Conservation (phyloP, 129 eudicot species). For the Centaurea solstitialis region DNA sequence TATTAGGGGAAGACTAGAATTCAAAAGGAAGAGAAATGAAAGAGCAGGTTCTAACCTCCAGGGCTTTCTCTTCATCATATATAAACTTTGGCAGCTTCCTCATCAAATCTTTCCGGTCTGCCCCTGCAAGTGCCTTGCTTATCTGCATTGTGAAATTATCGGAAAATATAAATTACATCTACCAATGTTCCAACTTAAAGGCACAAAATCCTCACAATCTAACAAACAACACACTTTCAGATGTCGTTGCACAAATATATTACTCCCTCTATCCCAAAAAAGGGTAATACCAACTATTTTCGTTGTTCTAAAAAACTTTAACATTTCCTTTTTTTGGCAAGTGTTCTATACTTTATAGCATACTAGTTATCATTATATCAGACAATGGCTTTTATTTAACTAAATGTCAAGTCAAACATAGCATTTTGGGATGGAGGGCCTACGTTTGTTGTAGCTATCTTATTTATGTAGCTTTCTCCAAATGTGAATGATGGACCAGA, state of each 20-base stretch:
- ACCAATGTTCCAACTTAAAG: neutral
- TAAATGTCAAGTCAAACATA: neutral
- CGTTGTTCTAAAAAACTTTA: neutral
- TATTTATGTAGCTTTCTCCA: too few relatives aligned
- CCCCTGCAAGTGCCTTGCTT: slow-evolving; percentile 68
- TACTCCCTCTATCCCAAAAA: neutral
- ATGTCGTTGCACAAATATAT: neutral
- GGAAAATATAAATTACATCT: neutral
- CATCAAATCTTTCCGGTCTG: slow-evolving; percentile 69
- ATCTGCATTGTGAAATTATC: slow-evolving; percentile 38
- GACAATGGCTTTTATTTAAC: neutral
- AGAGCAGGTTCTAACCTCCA: slow-evolving; percentile 45
- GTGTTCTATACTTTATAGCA: neutral
- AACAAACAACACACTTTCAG: neutral
- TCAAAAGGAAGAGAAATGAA: neutral
- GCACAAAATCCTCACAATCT: neutral
- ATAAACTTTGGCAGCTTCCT: slow-evolving; percentile 70
- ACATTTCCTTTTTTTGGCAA: neutral
- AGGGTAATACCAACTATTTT: neutral
- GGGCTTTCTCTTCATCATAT: slow-evolving; percentile 78
- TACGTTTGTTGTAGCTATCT: neutral
- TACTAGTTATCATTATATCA: neutral
- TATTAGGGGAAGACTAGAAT: neutral
- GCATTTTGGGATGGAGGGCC: neutral
- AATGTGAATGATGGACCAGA: neutral